Conservation (phyloP, 768 basidiomycete genomes). For the Kwoniella sp. region DNA sequence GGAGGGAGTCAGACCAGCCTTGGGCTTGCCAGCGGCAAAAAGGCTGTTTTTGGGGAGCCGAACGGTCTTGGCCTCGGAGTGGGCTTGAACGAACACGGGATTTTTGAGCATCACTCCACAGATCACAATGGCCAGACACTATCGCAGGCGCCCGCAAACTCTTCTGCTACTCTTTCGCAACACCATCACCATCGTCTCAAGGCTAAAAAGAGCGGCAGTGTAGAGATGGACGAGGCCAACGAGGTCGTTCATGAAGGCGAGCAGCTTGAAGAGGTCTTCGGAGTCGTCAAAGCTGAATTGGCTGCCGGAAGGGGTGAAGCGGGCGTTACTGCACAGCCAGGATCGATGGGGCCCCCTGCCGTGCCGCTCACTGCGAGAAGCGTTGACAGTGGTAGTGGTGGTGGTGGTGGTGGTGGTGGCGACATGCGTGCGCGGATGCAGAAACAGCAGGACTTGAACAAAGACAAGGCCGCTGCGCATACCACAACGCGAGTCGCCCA, state of each 20-base stretch:
- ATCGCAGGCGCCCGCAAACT: not conserved
- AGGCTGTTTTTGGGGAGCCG: constrained; percentile 28
- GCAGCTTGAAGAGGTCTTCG: constrained; percentile 69
- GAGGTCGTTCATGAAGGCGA: constrained; percentile 39
- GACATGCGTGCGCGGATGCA: not conserved
- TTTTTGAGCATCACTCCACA: not conserved
- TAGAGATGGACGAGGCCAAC: constrained; percentile 38
- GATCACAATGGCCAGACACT: not conserved
- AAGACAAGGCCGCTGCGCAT: constrained; percentile 13
- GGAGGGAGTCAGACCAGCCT: not conserved
- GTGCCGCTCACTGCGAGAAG: not conserved
- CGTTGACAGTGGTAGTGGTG: not conserved
- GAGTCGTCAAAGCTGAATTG: constrained; percentile 81
- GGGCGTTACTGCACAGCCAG: not conserved
- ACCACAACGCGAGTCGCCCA: constrained; percentile 32
- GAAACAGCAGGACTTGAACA: not conserved
- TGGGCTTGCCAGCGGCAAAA: constrained; percentile 9
- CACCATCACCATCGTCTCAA: not conserved
- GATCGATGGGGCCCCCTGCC: not conserved
- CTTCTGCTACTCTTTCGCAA: not conserved
- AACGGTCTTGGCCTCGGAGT: not conserved
- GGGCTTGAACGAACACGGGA: not conserved
- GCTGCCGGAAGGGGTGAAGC: constrained; percentile 60
- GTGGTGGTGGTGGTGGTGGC: not conserved
- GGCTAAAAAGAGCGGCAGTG: not conserved